Base-by-base conservation (phyloP, 108 stramenopile genomes). In the Cyclotella atomus region DNA sequence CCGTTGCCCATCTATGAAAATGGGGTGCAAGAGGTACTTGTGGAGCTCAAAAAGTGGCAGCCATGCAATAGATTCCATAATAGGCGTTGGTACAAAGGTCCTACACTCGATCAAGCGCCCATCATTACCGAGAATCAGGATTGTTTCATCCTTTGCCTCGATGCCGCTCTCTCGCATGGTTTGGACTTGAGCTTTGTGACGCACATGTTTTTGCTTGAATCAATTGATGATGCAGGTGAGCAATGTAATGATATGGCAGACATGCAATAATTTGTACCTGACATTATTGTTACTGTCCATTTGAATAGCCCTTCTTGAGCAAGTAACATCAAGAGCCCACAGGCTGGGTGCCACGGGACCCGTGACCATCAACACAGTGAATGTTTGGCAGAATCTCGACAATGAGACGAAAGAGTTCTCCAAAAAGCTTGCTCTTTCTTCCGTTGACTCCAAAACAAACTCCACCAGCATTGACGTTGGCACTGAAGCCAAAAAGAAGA, bases 131-230 rank as follows among this genome's bases (percentile, higher is more conserved):
- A 46, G 25, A 70, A 69, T 36, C 83, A 86, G 60, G 86, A 88
- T 38, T 81, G 75, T 6, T 83, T 82, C 49, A 70, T 94, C 12
- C 73, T 92, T 19, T 77, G 81, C 9, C 81, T 93, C 0, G 84
- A 87, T 20, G 87, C 87, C 38, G 61, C 76, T 20, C 87, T 91
- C 23, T 56, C 85, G n/a, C 86, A 87, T 32, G 91, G 93, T 3
- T 72, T 95, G 24, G 93, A 93, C 59, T 77, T 95, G 2, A 87
- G 86, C 62, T 92, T 90, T 70, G 91, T 89, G 25, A 91, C 91
- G 25, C 93, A 93, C 60, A 70, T 95, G 20, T 93, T 92, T 64
- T 76, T 95, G 2, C 70, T 91, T 32, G 91, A 95, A 45, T 73
- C 88, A 15, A 94, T 94, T 59, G 71, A 88, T 44, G 91, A 95